Conservation (phyloP, 228 moss, liverwort and hornwort species). For the Sphagnum fallax region DNA sequence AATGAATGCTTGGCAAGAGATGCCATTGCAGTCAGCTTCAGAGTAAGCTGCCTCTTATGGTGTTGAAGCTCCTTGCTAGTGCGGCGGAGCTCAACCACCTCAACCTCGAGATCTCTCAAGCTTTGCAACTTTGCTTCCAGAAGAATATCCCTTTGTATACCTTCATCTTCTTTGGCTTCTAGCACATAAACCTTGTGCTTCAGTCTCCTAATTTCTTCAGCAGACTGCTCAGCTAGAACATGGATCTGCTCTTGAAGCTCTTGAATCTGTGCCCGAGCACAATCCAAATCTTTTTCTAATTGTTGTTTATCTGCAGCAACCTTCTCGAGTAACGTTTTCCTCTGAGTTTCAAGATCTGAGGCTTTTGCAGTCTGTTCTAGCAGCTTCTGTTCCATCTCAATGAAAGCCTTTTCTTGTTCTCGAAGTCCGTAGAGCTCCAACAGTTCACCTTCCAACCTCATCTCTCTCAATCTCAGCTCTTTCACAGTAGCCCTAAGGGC, state of each 20-base stretch:
- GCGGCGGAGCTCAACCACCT: slow-evolving; percentile 63
- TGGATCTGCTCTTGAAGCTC: slow-evolving; percentile 33
- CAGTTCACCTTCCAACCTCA: slow-evolving; percentile 64
- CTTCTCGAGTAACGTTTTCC: slow-evolving; percentile 30
- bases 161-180: slow-evolving; percentile 20
- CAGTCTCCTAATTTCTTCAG: too few species aligned
- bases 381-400: slow-evolving; percentile 46
- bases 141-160: slow-evolving; percentile 51
- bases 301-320: slow-evolving; percentile 35
- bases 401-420: slow-evolving; percentile 61
- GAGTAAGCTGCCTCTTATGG: slow-evolving; percentile 55
- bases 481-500: slow-evolving; percentile 35
- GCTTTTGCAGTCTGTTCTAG: slow-evolving; percentile 25
- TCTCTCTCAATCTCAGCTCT: slow-evolving; percentile 64
- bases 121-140: slow-evolving; percentile 66
- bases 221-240: too few species aligned
- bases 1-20: slow-evolving; percentile 25
- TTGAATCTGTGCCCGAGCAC: slow-evolving; percentile 49
- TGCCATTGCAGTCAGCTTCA: slow-evolving; percentile 61
- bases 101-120: slow-evolving; percentile 70
- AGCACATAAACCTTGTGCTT: slow-evolving; percentile 27
- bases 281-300: slow-evolving; percentile 62
- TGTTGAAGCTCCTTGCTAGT: slow-evolving; percentile 64
- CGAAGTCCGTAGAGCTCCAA: slow-evolving; percentile 67
- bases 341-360: slow-evolving; percentile 20